Evolutionary conservation across 2,329 filamentous ascomycete species (phyloP), one percentile per base, ranked within the genome.

Genomic region (Phialemonium atrogriseum): DNA sequence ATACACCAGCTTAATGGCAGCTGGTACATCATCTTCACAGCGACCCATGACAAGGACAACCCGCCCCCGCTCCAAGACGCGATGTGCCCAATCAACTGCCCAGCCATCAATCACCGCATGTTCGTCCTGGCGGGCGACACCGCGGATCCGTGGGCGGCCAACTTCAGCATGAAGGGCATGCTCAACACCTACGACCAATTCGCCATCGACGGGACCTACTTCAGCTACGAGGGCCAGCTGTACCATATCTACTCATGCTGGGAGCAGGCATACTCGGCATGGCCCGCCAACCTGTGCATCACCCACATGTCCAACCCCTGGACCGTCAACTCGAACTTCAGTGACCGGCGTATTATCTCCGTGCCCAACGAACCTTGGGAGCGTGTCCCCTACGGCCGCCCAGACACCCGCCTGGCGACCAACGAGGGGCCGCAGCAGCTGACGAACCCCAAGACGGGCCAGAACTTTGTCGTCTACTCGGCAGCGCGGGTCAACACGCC

Each of bases 211-310:
- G 53, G 53, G 4, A 57, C 53, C 4, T 58, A 57, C 24, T 55
- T 56, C 33, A 28, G 41, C 10, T 38, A 49, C 27, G 37, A 46
- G n/a, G 38, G 46, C 20, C 33, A 53, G 18, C 30, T 55, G 14
- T 57, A 57, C 41, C 54, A 56, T 34, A 47, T 56, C 10, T 56
- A 58, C 41, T 55, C 50, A 1, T 58, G 54, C 41, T 56, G 54
- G 54, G 45, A 54, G 32, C 40, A 52, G 2, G 48, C 52, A 22
- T 54, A 50, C 26, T 55, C 52, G 2, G 43, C 49, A 10, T 58
- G 54, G 54, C 54, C 52, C 0, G 52, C 51, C 3, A 56, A 58
- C 20, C 46, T 56, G 2, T 56, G 52, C 38, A 56, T 56, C 32
- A 56, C 54, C 2, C 45, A 49, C 33, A 49, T 56, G 51, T 51